Percentiles rank a stretch among this genome's conserved stretches.
phyloP scores from a whole-genome alignment of 2,329 filamentous ascomycete genomes.

The Ophiocordyceps camponoti-leonardi region DNA sequence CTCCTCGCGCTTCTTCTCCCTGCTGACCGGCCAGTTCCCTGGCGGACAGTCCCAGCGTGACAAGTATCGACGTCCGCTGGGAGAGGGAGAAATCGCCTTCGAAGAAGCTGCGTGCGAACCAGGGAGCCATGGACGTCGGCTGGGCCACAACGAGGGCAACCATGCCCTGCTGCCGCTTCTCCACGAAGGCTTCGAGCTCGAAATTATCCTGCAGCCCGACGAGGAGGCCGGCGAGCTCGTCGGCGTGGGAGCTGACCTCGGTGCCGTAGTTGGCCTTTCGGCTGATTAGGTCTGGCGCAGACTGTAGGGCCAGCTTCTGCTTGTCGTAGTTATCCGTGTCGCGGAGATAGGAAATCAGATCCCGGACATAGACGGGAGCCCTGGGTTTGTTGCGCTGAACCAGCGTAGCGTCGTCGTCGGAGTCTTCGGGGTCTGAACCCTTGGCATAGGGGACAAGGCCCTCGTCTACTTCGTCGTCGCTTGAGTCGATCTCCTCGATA shows the following conservation, averaged over 20 bases:
- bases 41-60: slow-evolving; percentile 64
- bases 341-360: slow-evolving; percentile 61
- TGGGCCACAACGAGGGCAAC: slow-evolving; percentile 65
- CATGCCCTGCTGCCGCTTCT: slow-evolving; percentile 62
- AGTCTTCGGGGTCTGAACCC: slow-evolving; percentile 77
- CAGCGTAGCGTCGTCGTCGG: slow-evolving; percentile 80
- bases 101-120: slow-evolving; percentile 75
- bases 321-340: slow-evolving; percentile 74
- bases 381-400: slow-evolving; percentile 68
- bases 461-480: slow-evolving; percentile 40
- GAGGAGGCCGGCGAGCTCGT: slow-evolving; percentile 62
- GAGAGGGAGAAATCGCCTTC: slow-evolving; percentile 80
- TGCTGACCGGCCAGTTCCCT: slow-evolving; percentile 73
- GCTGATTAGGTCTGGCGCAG: slow-evolving; percentile 65
- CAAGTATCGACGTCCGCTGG: slow-evolving; percentile 68
- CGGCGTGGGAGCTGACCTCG: slow-evolving; percentile 69
- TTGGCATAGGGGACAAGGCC: slow-evolving; percentile 68
- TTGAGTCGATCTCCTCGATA: slow-evolving; percentile 48
- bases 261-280: slow-evolving; percentile 78
- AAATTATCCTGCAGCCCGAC: slow-evolving; percentile 74
- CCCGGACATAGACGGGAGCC: slow-evolving; percentile 79
- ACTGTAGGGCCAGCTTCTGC: slow-evolving; percentile 61
- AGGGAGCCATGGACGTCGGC: slow-evolving; percentile 62
- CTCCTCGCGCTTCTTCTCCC: slow-evolving; percentile 26
- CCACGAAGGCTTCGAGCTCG: slow-evolving; percentile 61